These are phyloP conservation scores for Lupinus albus DNA, from an alignment of 306 rosid genomes.

Conservation along the genomic window DNA sequence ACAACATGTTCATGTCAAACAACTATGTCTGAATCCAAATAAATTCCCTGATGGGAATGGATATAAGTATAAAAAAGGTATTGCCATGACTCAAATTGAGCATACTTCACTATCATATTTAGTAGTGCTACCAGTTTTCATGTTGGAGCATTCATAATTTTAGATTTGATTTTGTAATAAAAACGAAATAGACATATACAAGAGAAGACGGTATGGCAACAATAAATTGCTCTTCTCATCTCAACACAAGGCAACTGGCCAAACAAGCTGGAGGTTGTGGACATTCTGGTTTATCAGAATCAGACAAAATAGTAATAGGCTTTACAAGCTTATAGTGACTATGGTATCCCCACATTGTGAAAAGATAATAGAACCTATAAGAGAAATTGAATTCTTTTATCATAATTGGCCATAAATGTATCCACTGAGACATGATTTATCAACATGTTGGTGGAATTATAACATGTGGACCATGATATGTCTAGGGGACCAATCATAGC, in stretches of 20 bases:
- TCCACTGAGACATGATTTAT: slow-evolving; percentile 70
- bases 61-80: not conserved
- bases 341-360: slow-evolving; percentile 44
- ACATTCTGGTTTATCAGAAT: slow-evolving; percentile 22
- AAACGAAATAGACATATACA: not conserved
- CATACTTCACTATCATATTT: not conserved
- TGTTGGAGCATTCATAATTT: not conserved
- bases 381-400: slow-evolving; percentile 45
- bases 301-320: slow-evolving; percentile 35
- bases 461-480: slow-evolving; percentile 64
- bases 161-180: not conserved
- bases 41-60: not conserved
- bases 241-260: not conserved
- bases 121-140: not conserved
- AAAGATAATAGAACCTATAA: slow-evolving; percentile 32
- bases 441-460: slow-evolving; percentile 72
- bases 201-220: not conserved
- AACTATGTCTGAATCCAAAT: no score
- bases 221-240: not conserved
- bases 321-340: slow-evolving; percentile 32
- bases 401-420: slow-evolving; percentile 63
- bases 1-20: slow-evolving; percentile 35
- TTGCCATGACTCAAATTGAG: slow-evolving; percentile 1
- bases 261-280: slow-evolving; percentile 16
- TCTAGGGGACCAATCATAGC: slow-evolving; percentile 71